These are phyloP conservation scores for Cicer bijugum DNA, from an alignment of 306 rosid species.

Conservation along the genomic window DNA sequence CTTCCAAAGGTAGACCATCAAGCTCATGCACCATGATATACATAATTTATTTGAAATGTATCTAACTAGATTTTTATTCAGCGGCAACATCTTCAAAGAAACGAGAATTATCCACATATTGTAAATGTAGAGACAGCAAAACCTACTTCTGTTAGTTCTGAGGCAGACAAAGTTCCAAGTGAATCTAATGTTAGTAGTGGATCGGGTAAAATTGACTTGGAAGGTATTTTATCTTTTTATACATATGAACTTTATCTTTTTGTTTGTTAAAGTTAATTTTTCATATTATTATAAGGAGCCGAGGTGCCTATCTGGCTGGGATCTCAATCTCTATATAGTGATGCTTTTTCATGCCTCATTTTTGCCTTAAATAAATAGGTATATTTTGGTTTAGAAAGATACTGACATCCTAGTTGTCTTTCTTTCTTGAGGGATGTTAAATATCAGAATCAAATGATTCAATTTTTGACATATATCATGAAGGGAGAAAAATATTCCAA, in stretches of 20 bases:
- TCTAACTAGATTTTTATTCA: constrained; percentile 46
- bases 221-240: constrained; percentile 57
- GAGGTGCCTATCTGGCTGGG: no score
- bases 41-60: constrained; percentile 32
- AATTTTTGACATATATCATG: constrained; percentile 3
- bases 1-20: constrained; percentile 74
- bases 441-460: constrained; percentile 19
- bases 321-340: no score
- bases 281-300: background rate
- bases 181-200: constrained; percentile 46
- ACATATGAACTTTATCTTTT: constrained; percentile 13
- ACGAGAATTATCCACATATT: constrained; percentile 68
- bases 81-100: constrained; percentile 56
- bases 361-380: no score
- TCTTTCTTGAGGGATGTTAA: constrained; percentile 12
- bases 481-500: background rate
- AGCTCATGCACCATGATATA: constrained; percentile 13
- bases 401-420: constrained; percentile 15
- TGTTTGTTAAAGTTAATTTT: background rate
- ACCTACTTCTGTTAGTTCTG: constrained; percentile 29
- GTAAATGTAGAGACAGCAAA: constrained; percentile 59
- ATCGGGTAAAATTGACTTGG: constrained; percentile 50
- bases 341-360: no score
- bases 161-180: constrained; percentile 46
- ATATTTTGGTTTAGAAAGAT: constrained; percentile 30